phyloP scores from a whole-genome alignment of 768 basidiomycete genomes.

The Leccinellum rugosiceps region DNA sequence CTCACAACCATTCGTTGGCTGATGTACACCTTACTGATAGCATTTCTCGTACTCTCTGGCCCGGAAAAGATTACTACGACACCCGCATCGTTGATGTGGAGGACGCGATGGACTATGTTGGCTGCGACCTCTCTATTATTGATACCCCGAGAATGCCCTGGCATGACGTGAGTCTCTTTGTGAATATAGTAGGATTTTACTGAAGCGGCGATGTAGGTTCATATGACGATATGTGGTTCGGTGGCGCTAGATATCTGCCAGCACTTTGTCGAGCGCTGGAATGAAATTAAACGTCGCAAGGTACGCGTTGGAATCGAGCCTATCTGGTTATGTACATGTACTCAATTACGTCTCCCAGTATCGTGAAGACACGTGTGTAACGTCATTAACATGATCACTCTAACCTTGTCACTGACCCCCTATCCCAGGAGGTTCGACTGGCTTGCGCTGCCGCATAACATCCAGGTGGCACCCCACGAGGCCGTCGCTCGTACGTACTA shows the following conservation, averaged over 20 bases:
- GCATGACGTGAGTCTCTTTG: conserved; percentile 73
- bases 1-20: conserved; percentile 82
- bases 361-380: conserved; percentile 44
- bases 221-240: conserved; percentile 80
- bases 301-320: conserved; percentile 31
- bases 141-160: conserved; percentile 86
- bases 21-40: conserved; percentile 85
- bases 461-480: conserved; percentile 60
- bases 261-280: conserved; percentile 92
- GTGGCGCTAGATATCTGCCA: conserved; percentile 88
- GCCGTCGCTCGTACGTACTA: conserved; percentile 52
- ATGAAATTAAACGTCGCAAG: conserved; percentile 83
- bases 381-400: conserved; percentile 1
- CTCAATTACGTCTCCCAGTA: conserved; percentile 23
- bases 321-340: background rate
- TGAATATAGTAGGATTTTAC: background rate
- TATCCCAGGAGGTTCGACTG: conserved; percentile 48
- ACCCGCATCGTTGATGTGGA: conserved; percentile 85
- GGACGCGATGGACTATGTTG: conserved; percentile 72
- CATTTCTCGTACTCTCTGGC: conserved; percentile 79
- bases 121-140: conserved; percentile 62
- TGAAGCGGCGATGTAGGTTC: conserved; percentile 45
- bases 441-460: conserved; percentile 79
- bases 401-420: conserved; percentile 3
- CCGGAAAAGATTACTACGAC: conserved; percentile 93